phyloP scores from a whole-genome alignment of 176 grass and related monocot species.

The Aegilops tauschii region DNA sequence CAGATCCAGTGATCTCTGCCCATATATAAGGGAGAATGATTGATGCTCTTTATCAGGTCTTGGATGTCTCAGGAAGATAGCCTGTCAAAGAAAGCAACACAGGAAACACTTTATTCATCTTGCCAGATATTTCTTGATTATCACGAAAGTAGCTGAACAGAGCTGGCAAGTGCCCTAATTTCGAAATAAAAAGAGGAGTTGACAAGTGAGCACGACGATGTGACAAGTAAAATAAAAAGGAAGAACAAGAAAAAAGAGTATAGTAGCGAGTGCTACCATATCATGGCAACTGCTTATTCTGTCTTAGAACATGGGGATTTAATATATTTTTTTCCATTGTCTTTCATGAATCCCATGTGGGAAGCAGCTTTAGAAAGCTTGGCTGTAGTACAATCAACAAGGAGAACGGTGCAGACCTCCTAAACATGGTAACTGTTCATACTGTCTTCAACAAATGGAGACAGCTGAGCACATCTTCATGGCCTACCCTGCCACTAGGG shows the following conservation, averaged over 20 bases:
- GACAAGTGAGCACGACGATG: background rate
- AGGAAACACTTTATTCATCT: background rate
- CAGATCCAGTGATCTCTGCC: conserved; percentile 77
- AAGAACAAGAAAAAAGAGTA: background rate
- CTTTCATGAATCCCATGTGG: background rate
- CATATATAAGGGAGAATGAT: conserved; percentile 85
- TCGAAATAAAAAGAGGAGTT: background rate
- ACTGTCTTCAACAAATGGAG: background rate
- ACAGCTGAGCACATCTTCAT: background rate
- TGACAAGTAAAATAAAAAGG: background rate
- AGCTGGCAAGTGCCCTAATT: background rate
- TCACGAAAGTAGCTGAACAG: background rate
- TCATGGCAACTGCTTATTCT: background rate
- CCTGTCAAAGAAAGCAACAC: conserved; percentile 38
- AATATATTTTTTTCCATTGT: background rate
- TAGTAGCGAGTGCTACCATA: background rate
- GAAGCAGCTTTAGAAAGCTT: background rate
- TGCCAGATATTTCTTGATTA: conserved; percentile 8
- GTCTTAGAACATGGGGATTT: background rate
- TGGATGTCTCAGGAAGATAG: conserved; percentile 73
- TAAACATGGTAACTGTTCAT: background rate
- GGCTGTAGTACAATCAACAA: background rate
- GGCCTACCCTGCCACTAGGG: background rate
- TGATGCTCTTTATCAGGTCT: conserved; percentile 85
- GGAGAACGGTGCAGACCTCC: background rate